phyloP scores from a whole-genome alignment of 2,329 filamentous ascomycete genomes.

The Fonsecaea monophora region DNA sequence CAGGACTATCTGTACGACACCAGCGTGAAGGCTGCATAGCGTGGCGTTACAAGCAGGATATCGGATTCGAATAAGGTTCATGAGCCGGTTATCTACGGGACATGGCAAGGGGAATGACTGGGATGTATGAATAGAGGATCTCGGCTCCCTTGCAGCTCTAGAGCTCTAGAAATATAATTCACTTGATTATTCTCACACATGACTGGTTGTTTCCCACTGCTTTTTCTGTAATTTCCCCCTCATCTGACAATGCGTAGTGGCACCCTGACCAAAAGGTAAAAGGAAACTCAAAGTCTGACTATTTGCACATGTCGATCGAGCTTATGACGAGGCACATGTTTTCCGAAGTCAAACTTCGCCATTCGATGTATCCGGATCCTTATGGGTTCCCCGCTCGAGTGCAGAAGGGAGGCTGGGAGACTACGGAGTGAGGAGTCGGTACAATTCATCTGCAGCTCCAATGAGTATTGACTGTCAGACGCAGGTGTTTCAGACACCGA shows the following conservation, averaged over 20 bases:
- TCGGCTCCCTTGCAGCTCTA: conserved; percentile 20
- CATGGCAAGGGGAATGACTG: conserved; percentile 10
- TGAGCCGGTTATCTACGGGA: not conserved
- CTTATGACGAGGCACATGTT: not conserved
- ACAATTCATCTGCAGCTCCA: not conserved
- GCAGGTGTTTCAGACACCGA: not conserved
- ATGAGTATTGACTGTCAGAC: not conserved
- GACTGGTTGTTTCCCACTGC: not conserved
- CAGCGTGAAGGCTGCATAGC: conserved; percentile 23
- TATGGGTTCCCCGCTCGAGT: not conserved
- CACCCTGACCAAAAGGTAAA: not conserved
- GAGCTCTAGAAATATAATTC: conserved; percentile 5
- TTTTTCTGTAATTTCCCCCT: not conserved
- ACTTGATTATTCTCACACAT: conserved; percentile 1
- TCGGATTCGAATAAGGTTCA: not conserved
- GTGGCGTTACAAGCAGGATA: conserved; percentile 16
- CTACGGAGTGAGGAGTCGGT: not conserved
- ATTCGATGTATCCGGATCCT: not conserved
- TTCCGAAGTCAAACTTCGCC: not conserved
- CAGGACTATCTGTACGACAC: conserved; percentile 22
- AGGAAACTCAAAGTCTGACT: not conserved
- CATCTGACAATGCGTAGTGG: not conserved
- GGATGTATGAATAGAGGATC: conserved; percentile 22
- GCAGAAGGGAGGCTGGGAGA: not conserved
- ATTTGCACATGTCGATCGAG: conserved; percentile 9